A percentile compares a stretch with the other conserved stretches of the same genome.
Conservation (phyloP, 148 eudicot genomes). For the Gaultheria prostrata region DNA sequence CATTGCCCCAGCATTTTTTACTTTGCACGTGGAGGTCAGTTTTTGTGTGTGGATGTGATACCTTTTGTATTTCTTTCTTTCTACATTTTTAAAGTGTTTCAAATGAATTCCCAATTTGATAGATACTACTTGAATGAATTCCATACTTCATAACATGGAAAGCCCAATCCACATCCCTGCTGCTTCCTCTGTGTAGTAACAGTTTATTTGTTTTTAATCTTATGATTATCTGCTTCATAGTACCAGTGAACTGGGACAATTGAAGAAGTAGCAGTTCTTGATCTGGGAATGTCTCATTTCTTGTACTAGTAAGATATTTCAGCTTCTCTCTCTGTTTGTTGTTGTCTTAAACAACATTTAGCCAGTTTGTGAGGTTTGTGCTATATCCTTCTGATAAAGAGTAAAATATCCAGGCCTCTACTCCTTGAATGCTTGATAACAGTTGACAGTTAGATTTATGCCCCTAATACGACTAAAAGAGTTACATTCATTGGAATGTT, state of each 20-base stretch:
- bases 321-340: background rate
- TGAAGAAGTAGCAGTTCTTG: background rate
- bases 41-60: constrained; percentile 11
- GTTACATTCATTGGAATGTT: background rate
- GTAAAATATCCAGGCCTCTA: background rate
- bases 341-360: background rate
- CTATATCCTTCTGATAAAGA: background rate
- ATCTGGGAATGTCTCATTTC: background rate
- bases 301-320: background rate
- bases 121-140: background rate
- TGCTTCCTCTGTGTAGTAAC: background rate
- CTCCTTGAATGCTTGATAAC: background rate
- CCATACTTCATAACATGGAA: background rate
- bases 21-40: constrained; percentile 18
- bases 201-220: background rate
- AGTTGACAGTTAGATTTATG: background rate
- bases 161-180: background rate
- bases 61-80: constrained; percentile 16
- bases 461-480: background rate
- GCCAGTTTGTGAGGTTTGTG: background rate
- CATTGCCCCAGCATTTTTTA: background rate
- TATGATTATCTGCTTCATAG: background rate
- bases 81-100: constrained; percentile 7
- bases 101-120: background rate
- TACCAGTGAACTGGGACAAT: background rate